Base-by-base conservation (phyloP, 192 early-diverging fungal genomes). In the Podila minutissima region DNA sequence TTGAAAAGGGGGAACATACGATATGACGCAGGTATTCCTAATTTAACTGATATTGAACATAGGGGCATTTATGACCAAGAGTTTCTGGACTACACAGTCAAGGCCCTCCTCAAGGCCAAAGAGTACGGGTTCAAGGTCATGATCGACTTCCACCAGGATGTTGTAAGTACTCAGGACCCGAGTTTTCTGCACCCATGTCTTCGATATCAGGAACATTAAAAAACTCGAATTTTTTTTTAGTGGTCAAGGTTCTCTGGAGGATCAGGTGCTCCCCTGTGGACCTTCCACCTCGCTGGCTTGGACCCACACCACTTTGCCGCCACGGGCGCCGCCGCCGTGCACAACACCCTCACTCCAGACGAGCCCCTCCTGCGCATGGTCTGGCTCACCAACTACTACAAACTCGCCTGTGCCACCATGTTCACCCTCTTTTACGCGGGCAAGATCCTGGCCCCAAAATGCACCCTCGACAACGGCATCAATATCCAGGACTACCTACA, bases 121-220 rank as follows among this genome's bases (percentile, higher is more conserved):
- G 63, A 77, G 20, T 77, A 82, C 68, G 79, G 75, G 1, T 73
- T 90, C 33, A 73, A 83, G 59, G 88, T 88, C 26, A 88, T 86
- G 64, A 87, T 90, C 33, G 89, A 90, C 59, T 88, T 88, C 64
- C 89, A 90, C 41, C 89, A 90, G 62, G 89, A 90, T 51, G 77
- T 81, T 41, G 87, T 88, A 75, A 71, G 82, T 66, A 19, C 9
- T 19, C 17, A 28, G 10, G 46, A 32, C n/a, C 6, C n/a, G 0
- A 12, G 53, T 37, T 28, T 9, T 29, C 29, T 29, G 20, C 20
- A 22, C 19, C 38, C 11, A 41, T 12, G 1, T 41, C 10, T 35
- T 51, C 51, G 22, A 53, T 24, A 22, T 5, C 8, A 32, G 29
- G 12, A 15, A 33, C 46, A 32, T 6, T 4, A 51, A 46, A 19